Conservation (phyloP, 169 alveolate species). For the Plasmodium gallinaceum region DNA sequence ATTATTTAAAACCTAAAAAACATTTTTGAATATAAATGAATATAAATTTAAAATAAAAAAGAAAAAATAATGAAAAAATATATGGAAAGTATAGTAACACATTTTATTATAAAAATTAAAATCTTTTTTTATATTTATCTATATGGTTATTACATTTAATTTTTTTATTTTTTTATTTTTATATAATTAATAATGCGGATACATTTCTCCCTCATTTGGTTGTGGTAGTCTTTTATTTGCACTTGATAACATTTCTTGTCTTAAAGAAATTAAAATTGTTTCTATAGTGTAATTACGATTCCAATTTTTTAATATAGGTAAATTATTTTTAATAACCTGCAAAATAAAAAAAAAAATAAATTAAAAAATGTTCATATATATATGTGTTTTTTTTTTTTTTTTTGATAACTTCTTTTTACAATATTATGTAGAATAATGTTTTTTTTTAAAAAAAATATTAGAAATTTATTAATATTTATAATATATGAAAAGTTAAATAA, state of each 20-base stretch:
- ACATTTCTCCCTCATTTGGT: conserved; percentile 97
- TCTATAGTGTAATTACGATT: conserved; percentile 93
- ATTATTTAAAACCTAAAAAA: conserved; percentile 13
- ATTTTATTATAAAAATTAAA: conserved; percentile 16
- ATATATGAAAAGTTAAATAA: too few species aligned
- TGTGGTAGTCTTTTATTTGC: conserved; percentile 93
- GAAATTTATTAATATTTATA: too few species aligned
- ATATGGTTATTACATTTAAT: neutral
- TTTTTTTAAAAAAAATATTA: too few species aligned
- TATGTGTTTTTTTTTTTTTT: neutral
- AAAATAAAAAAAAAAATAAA: neutral
- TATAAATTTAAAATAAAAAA: neutral
- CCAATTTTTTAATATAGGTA: conserved; percentile 93
- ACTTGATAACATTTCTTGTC: conserved; percentile 94
- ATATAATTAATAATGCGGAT: conserved; percentile 52
- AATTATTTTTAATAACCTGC: conserved; percentile 86
- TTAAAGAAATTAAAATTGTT: conserved; percentile 90
- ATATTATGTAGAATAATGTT: too few species aligned
- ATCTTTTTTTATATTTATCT: conserved; percentile 1
- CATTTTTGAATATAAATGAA: neutral
- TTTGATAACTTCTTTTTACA: conserved; percentile 70
- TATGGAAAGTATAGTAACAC: neutral
- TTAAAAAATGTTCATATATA: neutral
- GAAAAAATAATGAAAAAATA: conserved; percentile 12
- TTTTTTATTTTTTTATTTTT: neutral